These are phyloP conservation scores for Adenanthera pavonina DNA, from an alignment of 306 rosid genomes.

Conservation along the genomic window DNA sequence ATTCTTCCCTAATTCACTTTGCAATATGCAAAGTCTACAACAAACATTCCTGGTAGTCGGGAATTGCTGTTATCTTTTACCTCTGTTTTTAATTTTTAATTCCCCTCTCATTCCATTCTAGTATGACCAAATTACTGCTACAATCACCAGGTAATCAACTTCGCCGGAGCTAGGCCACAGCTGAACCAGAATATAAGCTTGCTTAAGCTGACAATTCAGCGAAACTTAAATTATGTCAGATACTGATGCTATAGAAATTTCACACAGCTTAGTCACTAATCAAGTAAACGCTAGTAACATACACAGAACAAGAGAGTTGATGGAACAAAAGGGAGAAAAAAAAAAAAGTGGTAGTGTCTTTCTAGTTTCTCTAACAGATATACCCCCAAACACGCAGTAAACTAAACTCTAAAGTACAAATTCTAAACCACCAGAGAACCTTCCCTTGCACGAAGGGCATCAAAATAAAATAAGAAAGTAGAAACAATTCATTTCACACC, in stretches of 20 bases:
- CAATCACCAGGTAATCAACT: not conserved
- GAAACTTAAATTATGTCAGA: not conserved
- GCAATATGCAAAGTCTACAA: not conserved
- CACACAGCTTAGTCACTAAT: conserved; percentile 27
- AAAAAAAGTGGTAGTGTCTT: conserved; percentile 36
- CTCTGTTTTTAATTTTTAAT: too few relatives aligned
- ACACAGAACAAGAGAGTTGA: conserved; percentile 27
- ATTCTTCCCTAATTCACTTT: not conserved
- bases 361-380: conserved; percentile 35
- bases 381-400: conserved; percentile 44
- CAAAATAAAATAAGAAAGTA: not conserved
- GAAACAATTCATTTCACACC: conserved; percentile 65
- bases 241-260: conserved; percentile 24
- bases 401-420: conserved; percentile 12
- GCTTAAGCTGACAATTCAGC: not conserved
- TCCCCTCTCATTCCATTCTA: not conserved
- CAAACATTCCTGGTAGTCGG: not conserved
- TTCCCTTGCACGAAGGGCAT: not conserved
- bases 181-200: not conserved
- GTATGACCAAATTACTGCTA: not conserved
- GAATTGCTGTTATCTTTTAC: not conserved
- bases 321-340: not conserved
- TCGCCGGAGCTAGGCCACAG: not conserved
- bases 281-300: conserved; percentile 15
- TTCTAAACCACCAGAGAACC: not conserved